Base-by-base conservation (phyloP, 2,329 filamentous ascomycete genomes). In the Lecanosticta acicola region DNA sequence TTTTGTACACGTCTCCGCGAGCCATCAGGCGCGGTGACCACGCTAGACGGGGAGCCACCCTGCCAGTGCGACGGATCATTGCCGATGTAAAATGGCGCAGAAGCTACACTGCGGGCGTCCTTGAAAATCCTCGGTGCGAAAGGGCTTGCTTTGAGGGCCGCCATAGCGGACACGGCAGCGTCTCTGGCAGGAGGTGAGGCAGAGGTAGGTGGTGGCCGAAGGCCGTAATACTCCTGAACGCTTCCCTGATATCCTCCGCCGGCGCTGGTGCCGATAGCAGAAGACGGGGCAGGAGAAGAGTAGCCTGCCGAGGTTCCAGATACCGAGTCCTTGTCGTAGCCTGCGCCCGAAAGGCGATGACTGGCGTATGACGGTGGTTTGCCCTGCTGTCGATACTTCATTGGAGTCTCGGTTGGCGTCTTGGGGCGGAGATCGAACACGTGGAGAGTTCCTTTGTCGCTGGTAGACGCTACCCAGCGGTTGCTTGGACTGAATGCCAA, bases 371-470 rank as follows among this genome's bases (percentile, higher is more conserved):
- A 54, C n/a, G 41, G 41, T 14, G 49, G 44, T 26, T 57, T 61
- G 14, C 53, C 50, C 33, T 61, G 57, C 11, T 41, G 47, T 18
- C 47, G 29, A 16, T 41, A 21, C 13, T 20, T 14, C 10, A 38
- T 36, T 3, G 48, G 46, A 8, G 33, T 14, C 26, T 46, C 42
- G n/a, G 43, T 39, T 19, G 53, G 18, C 35, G 49, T 47, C 7
- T 73, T 70, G 48, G 78, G 76, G 3, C 84, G 84, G 1, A 96
- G 76, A 61, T 97, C 89, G 63, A 96, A 98, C 32, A 98, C 78
- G 67, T 98, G 93, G 9, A 98, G 75, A 0, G 90, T 98, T 4
- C 87, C 90, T 69, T 97, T 98, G 73, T 98, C 93, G 1, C 90
- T 96, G 1, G 91, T 97, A 51, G 89, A 91, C 19, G 93, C 93